Base-by-base conservation (phyloP, 129 eudicot species). In the Centella asiatica region DNA sequence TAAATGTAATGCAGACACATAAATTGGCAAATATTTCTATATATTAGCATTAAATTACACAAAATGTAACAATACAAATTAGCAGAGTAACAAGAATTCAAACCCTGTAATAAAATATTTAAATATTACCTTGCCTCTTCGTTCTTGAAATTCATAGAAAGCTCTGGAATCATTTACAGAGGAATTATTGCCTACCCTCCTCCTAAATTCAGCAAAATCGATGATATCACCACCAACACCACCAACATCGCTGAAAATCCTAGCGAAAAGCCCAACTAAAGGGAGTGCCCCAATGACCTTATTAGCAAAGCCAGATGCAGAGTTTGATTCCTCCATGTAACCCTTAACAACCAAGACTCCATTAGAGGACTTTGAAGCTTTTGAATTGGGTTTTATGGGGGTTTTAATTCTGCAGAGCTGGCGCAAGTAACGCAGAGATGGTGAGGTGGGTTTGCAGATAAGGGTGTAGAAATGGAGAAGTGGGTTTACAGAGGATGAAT, bases 161-260 rank as follows among this genome's bases (percentile, higher is more conserved):
- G 95, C 96, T 40, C 95, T 76, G 28, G 98, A 87, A 64, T 92
- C 98, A 70, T 78, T 87, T 24, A 92, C 79, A 23, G 95, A 80
- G 11, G 96, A 87, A 44, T 84, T 92, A 36, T 85, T 92, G 13
- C 98, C 98, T 4, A 92, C 95, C 68, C 95, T 69, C 60, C 98
- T 75, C 44, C 98, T 64, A 70, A 92, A 92, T 81, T 92, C 98
- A 0, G 98, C 98, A 49, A 92, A 92, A 70, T 92, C 98, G 33
- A 92, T 65, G 27, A 80, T 73, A 69, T 92, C 98, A 3, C 88
- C 96, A 4, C 95, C 98, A 12, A 92, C 77, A n/a, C 98, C 98
- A 6, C 96, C 98, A 24, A 87, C 94, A 28, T 87, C 96, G n/a
- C 81, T 87, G 11, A 80, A 3, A 34, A 92, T 84, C 44, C 98